Percentiles rank a stretch among this genome's conserved stretches.
Conservation (phyloP, 2,329 filamentous ascomycete species). For the Fusarium chaquense region DNA sequence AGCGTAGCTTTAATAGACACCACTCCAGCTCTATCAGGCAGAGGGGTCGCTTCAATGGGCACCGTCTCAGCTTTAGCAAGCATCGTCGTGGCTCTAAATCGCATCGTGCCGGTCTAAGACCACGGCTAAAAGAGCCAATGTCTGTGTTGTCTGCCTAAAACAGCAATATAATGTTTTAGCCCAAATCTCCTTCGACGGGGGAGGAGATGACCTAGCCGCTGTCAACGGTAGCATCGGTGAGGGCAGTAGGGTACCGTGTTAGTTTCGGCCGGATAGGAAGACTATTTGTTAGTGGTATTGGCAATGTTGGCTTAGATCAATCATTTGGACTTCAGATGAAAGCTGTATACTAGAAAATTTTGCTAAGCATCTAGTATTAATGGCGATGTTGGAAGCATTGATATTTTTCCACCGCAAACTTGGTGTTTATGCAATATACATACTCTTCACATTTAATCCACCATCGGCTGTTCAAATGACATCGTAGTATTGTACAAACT, state of each 20-base stretch:
- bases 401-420: not conserved
- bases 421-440: too few relatives aligned
- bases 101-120: not conserved
- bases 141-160: not conserved
- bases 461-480: not conserved
- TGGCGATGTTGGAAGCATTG: not conserved
- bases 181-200: not conserved
- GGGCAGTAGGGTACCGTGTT: not conserved
- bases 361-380: not conserved
- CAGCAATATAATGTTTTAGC: not conserved
- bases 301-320: not conserved
- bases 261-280: slow-evolving; percentile 2
- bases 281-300: not conserved
- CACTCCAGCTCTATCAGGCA: not conserved
- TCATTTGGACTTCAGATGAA: not conserved
- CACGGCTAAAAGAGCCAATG: not conserved
- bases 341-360: not conserved
- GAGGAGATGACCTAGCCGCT: slow-evolving; percentile 5
- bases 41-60: rapidly evolving
- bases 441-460: too few relatives aligned
- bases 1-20: too few relatives aligned
- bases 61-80: not conserved
- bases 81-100: not conserved
- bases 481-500: not conserved
- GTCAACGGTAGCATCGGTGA: slow-evolving; percentile 22